These are phyloP conservation scores for Sambucus nigra DNA, from an alignment of 129 eudicot species.

Conservation along the genomic window DNA sequence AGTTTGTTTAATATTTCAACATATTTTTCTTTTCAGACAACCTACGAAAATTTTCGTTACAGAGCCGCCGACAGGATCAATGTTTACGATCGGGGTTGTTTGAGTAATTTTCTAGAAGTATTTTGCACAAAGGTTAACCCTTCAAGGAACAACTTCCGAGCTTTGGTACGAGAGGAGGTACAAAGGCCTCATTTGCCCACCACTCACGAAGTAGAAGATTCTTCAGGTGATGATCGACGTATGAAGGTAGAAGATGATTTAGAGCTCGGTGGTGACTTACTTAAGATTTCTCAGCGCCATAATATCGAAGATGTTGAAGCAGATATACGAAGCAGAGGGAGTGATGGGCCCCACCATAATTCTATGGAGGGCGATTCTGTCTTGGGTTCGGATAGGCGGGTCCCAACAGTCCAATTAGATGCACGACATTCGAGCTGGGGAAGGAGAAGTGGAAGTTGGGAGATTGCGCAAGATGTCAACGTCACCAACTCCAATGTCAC, in stretches of 20 bases:
- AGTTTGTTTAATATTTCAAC: neutral
- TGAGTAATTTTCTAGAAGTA: constrained; percentile 65
- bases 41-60: constrained; percentile 90
- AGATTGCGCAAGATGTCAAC: constrained; percentile 33
- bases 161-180: constrained; percentile 48
- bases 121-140: constrained; percentile 70
- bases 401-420: constrained; percentile 23
- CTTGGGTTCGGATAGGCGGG: constrained; percentile 39
- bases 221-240: constrained; percentile 29
- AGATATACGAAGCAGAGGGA: constrained; percentile 50
- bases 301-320: constrained; percentile 50
- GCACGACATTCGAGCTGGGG: constrained; percentile 41
- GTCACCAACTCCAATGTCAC: constrained; percentile 12
- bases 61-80: constrained; percentile 75
- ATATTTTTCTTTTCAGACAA: constrained; percentile 47
- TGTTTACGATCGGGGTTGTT: constrained; percentile 72
- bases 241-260: constrained; percentile 47
- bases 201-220: constrained; percentile 21
- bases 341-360: constrained; percentile 36
- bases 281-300: constrained; percentile 56
- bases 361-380: constrained; percentile 36
- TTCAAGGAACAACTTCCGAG: constrained; percentile 75
- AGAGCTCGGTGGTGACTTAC: constrained; percentile 51
- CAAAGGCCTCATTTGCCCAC: constrained; percentile 30
- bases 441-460: constrained; percentile 45